Evolutionary conservation across 2,329 filamentous ascomycete species (phyloP), one percentile per base, ranked within the genome.

Genomic region (Monosporascus sp.): DNA sequence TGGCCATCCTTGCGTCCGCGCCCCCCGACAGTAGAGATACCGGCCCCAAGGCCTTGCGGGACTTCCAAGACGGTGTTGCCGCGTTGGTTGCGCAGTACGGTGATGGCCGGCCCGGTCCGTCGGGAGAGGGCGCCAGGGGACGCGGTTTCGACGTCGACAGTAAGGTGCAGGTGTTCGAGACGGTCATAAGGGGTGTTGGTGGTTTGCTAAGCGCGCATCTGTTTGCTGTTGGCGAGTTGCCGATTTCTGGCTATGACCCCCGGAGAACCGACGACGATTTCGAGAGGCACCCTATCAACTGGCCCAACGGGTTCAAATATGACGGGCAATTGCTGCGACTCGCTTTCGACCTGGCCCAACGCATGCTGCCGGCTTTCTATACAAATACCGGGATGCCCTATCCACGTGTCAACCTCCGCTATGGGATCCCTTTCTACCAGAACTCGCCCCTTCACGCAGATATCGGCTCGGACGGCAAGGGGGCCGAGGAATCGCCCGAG

Each of bases 101-200:
- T 4, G 92, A 97, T 71, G 93, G 92, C 2, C 85, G 84, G 31
- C 72, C 77, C 8, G 87, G 88, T 3, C 76, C 82, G 16, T 78
- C 79, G 5, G 90, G 89, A 7, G 79, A 83, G 65, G 93, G 93
- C 3, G 76, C 81, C 53, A 80, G 91, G 59, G 85, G 86, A 3
- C 82, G 85, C 52, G 94, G 91, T 0, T 99, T 99, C 65, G 91
- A 99, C 70, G 77, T 96, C 41, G 93, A 99, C 71, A 96, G 92
- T 75, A 99, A 97, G 72, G 94, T 99, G 2, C 93, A 99, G 73
- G 91, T 99, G 40, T 99, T 99, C 66, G 94, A 99, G 75, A 97
- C 93, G 1, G 93, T 96, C 37, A 99, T 99, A 62, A 83, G 94
- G 54, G 94, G 93, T 17, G 83, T 96, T 46, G 94, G 94, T 16